phyloP scores from a whole-genome alignment of 345 rosid genomes.

The Eucalyptus melliodora region DNA sequence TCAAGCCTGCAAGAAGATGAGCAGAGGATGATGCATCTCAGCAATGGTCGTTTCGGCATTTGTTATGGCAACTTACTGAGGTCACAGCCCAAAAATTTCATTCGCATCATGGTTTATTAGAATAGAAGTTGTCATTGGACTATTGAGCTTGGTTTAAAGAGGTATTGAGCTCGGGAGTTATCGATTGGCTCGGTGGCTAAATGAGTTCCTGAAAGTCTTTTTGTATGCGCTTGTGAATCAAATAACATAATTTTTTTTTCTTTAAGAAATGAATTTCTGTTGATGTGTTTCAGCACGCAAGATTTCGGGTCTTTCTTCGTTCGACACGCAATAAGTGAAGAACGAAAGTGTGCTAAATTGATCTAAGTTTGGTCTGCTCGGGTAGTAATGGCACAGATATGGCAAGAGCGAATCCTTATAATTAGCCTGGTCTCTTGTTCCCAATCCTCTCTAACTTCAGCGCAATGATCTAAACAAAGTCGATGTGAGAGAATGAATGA shows the following conservation, averaged over 20 bases:
- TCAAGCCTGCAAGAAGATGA: background rate
- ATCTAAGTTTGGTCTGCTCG: background rate
- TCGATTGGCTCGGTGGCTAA: background rate
- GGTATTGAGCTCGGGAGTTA: background rate
- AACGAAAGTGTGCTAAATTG: background rate
- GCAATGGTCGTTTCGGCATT: background rate
- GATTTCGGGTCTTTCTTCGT: background rate
- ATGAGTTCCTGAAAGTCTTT: background rate
- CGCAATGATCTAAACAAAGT: background rate
- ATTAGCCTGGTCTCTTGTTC: background rate
- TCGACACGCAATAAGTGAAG: background rate
- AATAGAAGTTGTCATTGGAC: background rate
- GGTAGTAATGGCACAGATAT: background rate
- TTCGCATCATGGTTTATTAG: background rate
- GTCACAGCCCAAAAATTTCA: background rate
- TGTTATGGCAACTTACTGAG: background rate
- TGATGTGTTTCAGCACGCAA: background rate
- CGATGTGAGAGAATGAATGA: background rate
- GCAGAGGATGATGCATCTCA: background rate
- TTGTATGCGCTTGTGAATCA: background rate
- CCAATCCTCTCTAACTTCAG: background rate
- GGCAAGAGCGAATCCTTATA: background rate
- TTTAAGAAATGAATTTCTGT: background rate
- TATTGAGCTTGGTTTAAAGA: background rate
- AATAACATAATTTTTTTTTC: background rate